phyloP scores from a whole-genome alignment of 257 asterid genomes.

The Plantago ovata region DNA sequence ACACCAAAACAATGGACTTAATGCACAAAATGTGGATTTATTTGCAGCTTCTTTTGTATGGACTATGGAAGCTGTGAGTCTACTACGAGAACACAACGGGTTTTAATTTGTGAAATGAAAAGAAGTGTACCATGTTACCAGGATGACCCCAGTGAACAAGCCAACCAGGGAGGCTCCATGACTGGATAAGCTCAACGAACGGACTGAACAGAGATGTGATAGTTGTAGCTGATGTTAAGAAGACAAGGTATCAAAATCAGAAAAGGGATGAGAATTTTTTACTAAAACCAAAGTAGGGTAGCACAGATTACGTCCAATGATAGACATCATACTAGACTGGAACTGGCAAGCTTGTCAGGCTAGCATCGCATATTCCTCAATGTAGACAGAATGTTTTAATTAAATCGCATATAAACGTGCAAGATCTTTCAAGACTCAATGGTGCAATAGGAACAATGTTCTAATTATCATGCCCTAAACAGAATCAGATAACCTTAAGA shows the following conservation, averaged over 20 bases:
- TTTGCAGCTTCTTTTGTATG: no score
- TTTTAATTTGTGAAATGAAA: neutral
- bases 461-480: no score
- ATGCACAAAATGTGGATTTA: no score
- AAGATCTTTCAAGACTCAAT: neutral
- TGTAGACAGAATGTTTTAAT: no score
- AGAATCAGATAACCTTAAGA: no score
- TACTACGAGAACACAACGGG: no score
- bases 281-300: neutral
- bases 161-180: constrained; percentile 77
- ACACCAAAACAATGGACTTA: no score
- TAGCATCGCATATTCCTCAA: neutral
- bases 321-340: no score
- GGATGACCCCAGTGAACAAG: constrained; percentile 99
- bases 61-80: no score
- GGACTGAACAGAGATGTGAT: constrained; percentile 65
- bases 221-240: constrained; percentile 48
- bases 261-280: neutral
- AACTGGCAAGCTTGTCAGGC: no score
- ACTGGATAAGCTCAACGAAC: constrained; percentile 62
- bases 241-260: constrained; percentile 3
- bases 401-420: neutral
- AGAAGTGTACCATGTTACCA: constrained; percentile 70
- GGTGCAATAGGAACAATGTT: neutral
- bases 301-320: no score